Conservation (phyloP, 2,329 filamentous ascomycete genomes). For the Hymenoscyphus fraxineus region DNA sequence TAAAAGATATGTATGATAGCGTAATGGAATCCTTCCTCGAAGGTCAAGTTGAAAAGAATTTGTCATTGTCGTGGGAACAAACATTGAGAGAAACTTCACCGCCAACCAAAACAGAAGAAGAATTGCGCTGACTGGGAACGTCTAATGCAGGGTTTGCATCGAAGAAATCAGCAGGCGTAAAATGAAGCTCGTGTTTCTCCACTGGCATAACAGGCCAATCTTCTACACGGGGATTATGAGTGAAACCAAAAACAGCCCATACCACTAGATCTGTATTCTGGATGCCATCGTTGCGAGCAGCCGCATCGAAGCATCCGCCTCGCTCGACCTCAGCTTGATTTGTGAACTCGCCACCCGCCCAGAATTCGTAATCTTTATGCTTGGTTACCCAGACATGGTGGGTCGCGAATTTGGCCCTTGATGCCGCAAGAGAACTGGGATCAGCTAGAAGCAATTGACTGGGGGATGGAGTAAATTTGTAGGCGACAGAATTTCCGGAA, state of each 20-base stretch:
- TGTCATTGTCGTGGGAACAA: too few relatives aligned
- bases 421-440: slow-evolving; percentile 43
- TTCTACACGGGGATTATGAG: slow-evolving; percentile 60
- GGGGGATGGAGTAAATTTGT: slow-evolving; percentile 52
- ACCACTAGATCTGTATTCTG: slow-evolving; percentile 52
- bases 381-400: slow-evolving; percentile 54
- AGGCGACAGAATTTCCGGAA: slow-evolving; percentile 51
- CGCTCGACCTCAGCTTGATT: slow-evolving; percentile 52
- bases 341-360: slow-evolving; percentile 52
- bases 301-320: slow-evolving; percentile 48
- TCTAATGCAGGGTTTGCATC: slow-evolving; percentile 49
- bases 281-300: slow-evolving; percentile 46
- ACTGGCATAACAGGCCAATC: slow-evolving; percentile 68
- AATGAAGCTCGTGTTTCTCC: slow-evolving; percentile 48
- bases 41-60: too few relatives aligned
- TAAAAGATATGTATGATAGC: too few relatives aligned
- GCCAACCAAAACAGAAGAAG: background rate
- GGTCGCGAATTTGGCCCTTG: slow-evolving; percentile 51
- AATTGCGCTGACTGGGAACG: slow-evolving; percentile 36
- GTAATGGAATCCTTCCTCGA: too few relatives aligned
- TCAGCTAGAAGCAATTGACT: slow-evolving; percentile 56
- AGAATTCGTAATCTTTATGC: slow-evolving; percentile 50
- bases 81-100: too few relatives aligned
- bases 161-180: slow-evolving; percentile 52
- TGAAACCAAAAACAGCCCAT: slow-evolving; percentile 57